Conservation (phyloP, 2,329 filamentous ascomycete genomes). For the Sphaceloma murrayae region DNA sequence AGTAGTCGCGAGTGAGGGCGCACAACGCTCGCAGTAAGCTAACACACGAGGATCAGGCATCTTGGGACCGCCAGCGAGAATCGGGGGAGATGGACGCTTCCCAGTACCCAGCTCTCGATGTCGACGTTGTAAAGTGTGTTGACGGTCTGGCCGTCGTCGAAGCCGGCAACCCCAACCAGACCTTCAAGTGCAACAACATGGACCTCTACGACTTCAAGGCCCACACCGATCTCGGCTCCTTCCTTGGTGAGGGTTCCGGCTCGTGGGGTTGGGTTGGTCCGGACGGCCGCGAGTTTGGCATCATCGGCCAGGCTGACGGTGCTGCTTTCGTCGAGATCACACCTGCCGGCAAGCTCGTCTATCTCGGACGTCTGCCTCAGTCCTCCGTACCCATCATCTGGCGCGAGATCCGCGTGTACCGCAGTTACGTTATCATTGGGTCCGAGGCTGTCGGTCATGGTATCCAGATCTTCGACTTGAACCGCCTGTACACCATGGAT, state of each 20-base stretch:
- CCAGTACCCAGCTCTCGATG: conserved; percentile 19
- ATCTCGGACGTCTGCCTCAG: conserved; percentile 45
- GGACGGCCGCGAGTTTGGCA: conserved; percentile 46
- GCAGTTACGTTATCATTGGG: conserved; percentile 37
- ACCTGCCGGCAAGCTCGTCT: conserved; percentile 42
- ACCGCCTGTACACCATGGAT: conserved; percentile 42
- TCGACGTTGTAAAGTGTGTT: conserved; percentile 28
- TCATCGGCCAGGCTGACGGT: conserved; percentile 46
- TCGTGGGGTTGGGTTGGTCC: conserved; percentile 48
- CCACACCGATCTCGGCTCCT: conserved; percentile 45
- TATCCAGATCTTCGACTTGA: conserved; percentile 56
- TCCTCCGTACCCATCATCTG: conserved; percentile 39
- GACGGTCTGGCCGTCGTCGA: conserved; percentile 39
- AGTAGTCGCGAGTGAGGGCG: neutral
- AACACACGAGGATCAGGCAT: neutral
- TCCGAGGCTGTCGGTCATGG: conserved; percentile 42
- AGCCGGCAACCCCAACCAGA: conserved; percentile 39
- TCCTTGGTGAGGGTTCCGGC: conserved; percentile 35
- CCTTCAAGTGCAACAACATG: conserved; percentile 41
- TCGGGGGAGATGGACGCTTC: conserved; percentile 22
- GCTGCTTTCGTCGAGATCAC: conserved; percentile 47
- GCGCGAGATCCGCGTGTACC: conserved; percentile 45
- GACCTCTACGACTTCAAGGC: conserved; percentile 49
- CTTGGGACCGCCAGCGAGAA: conserved; percentile 22
- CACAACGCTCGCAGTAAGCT: neutral